Percentiles rank a stretch among this genome's conserved stretches.
Evolutionary conservation across 2,329 filamentous ascomycete genomes (phyloP).

Genomic region (Arthroderma uncinatum): DNA sequence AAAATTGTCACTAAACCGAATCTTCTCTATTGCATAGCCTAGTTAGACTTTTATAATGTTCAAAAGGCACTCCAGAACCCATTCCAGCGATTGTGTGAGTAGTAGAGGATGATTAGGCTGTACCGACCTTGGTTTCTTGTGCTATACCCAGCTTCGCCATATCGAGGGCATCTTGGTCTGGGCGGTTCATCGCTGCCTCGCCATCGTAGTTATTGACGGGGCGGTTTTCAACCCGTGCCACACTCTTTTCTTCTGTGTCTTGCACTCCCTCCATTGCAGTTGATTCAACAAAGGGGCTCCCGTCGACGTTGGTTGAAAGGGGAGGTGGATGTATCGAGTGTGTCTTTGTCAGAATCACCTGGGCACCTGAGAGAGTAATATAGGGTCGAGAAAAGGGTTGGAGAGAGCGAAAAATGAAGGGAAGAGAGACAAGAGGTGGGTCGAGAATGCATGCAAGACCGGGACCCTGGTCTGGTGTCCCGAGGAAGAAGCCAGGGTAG

Average conservation of each 20-base stretch:
- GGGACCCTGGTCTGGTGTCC: too few relatives aligned
- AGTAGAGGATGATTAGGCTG: background rate
- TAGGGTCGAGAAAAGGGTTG: background rate
- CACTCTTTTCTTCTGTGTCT: background rate
- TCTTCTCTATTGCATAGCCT: background rate
- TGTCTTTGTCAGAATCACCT: background rate
- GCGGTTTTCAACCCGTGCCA: background rate
- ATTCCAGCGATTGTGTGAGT: background rate
- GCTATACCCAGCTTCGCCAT: slow-evolving; percentile 3
- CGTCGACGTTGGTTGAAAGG: too few relatives aligned
- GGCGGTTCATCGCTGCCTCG: background rate
- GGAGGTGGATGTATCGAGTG: too few relatives aligned
- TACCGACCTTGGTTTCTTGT: slow-evolving; percentile 5
- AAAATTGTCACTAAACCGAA: slow-evolving; percentile 6
- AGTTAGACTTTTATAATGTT: background rate
- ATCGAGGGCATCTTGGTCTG: background rate
- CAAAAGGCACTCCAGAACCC: too few relatives aligned
- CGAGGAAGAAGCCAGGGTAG: background rate
- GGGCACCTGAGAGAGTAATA: too few relatives aligned
- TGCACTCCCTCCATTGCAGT: background rate
- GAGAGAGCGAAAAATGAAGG: background rate
- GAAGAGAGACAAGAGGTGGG: background rate
- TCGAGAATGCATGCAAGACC: background rate
- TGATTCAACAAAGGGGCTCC: too few relatives aligned
- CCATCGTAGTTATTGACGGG: background rate